Evolutionary conservation across 2,329 filamentous ascomycete genomes (phyloP), one percentile per base, ranked within the genome.

Genomic region (Fusarium sp.): DNA sequence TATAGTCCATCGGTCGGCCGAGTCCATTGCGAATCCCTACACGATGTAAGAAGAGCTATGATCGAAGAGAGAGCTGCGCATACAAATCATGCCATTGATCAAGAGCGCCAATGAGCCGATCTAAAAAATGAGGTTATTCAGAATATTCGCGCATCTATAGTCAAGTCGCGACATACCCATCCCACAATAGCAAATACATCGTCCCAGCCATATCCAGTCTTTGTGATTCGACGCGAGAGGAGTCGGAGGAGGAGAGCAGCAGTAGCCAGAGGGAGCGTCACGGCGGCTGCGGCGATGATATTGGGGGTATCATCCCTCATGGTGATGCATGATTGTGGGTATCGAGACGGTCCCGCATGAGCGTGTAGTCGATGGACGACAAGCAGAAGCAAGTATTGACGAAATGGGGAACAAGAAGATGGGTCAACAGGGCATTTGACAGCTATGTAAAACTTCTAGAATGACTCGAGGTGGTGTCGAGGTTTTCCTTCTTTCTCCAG

Each of bases 281-380:
- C 71, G 27, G 68, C 64, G 33, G 75, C 67, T 41, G 76, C 58
- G 54, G 66, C 74, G 71, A 77, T 76, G 67, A 76, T 75, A 41
- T 73, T 70, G 60, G 72, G 72, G 72, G 65, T 75, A 45, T 75
- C 69, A 75, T 75, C 52, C 69, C 57, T 73, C 72, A 75, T 75
- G 72, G 69, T 75, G 72, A 75, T 75, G 73, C 72, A 75, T 75
- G 33, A 57, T 72, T 62, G 33, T 54, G 59, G 37, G 58, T 56
- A 39, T 37, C 37, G 31, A 27, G 43, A 56, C 59, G 50, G 10
- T 54, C 48, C 59, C 48, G 60, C 48, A 65, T 60, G 62, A 48
- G 43, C 13, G 61, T 16, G 58, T 68, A 31, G 54, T 43, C 45
- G 64, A 64, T 65, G 50, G 14, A 60, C 45, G 58, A 63, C 41